A percentile compares a stretch with the other conserved stretches of the same genome.
Evolutionary conservation across 805 yeast species (phyloP).

Genomic region (Metschnikowia borealis): DNA sequence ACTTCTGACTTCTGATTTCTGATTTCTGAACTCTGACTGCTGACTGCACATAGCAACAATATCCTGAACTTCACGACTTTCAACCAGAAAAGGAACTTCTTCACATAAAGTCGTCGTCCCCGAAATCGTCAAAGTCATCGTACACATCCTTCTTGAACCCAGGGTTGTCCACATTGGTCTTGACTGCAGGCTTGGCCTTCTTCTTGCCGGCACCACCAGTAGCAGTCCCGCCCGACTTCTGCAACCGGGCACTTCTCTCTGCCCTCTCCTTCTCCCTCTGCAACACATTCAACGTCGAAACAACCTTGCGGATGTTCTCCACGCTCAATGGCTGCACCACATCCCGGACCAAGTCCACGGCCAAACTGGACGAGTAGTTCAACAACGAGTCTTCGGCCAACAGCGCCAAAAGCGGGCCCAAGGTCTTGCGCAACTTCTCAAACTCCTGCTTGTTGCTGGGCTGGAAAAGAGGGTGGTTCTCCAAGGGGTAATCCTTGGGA

Average conservation of each 20-base stretch:
- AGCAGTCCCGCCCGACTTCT: constrained; percentile 79
- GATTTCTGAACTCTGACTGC: too few relatives aligned
- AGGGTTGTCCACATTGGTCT: constrained; percentile 47
- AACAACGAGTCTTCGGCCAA: constrained; percentile 59
- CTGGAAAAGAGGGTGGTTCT: constrained; percentile 76
- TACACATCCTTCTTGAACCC: constrained; percentile 61
- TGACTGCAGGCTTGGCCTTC: constrained; percentile 81
- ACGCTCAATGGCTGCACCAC: constrained; percentile 73
- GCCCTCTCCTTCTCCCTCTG: constrained; percentile 82
- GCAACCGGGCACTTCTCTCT: constrained; percentile 83
- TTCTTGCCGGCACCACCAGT: constrained; percentile 94
- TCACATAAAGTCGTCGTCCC: constrained; percentile 80
- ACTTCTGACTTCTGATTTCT: too few relatives aligned
- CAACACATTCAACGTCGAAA: constrained; percentile 76
- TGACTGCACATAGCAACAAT: too few relatives aligned
- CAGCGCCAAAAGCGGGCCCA: constrained; percentile 56
- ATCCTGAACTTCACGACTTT: too few relatives aligned
- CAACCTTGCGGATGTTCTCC: constrained; percentile 81
- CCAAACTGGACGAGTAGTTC: constrained; percentile 69
- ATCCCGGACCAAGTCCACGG: constrained; percentile 84
- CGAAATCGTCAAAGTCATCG: constrained; percentile 59
- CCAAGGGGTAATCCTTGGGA: constrained; percentile 57
- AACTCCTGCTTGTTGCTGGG: constrained; percentile 78
- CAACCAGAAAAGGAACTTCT: too few relatives aligned
- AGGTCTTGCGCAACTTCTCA: constrained; percentile 66